Conservation (phyloP, 2,329 filamentous ascomycete species). For the Pyrenochaeta sp. region DNA sequence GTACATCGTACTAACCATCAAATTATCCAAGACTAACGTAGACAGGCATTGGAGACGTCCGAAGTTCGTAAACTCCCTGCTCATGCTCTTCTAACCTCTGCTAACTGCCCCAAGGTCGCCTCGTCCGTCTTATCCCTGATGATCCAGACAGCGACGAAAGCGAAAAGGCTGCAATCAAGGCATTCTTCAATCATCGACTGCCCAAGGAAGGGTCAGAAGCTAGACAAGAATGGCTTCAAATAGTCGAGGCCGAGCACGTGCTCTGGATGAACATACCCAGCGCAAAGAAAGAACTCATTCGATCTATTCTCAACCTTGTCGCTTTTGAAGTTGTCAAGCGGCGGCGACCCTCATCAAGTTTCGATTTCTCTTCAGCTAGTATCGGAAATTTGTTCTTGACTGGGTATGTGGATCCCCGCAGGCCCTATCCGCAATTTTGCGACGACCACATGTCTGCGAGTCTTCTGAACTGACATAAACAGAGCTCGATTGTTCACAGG, state of each 20-base stretch:
- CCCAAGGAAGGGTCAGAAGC: constrained; percentile 68
- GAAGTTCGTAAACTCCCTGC: constrained; percentile 63
- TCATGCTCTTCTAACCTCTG: not conserved
- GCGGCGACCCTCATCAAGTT: constrained; percentile 54
- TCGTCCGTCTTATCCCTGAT: constrained; percentile 88
- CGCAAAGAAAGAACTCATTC: constrained; percentile 60
- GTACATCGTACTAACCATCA: constrained; percentile 30
- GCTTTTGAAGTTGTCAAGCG: constrained; percentile 60
- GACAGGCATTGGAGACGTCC: constrained; percentile 73
- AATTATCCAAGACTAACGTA: constrained; percentile 1
- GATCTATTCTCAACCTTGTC: constrained; percentile 59
- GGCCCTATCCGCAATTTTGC: not conserved
- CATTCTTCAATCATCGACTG: constrained; percentile 87
- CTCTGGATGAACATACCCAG: constrained; percentile 70
- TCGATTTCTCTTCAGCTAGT: constrained; percentile 59
- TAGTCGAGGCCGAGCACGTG: constrained; percentile 80
- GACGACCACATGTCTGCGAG: too few species aligned
- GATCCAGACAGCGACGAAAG: constrained; percentile 57
- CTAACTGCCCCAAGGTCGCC: constrained; percentile 66
- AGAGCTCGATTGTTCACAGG: constrained; percentile 90
- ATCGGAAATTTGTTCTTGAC: constrained; percentile 62
- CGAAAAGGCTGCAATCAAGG: constrained; percentile 74
- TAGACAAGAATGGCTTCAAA: constrained; percentile 82
- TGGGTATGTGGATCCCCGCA: constrained; percentile 47
- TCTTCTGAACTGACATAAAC: constrained; percentile 15